phyloP scores from a whole-genome alignment of 2,329 filamentous ascomycete genomes.

The Emergomyces africanus region DNA sequence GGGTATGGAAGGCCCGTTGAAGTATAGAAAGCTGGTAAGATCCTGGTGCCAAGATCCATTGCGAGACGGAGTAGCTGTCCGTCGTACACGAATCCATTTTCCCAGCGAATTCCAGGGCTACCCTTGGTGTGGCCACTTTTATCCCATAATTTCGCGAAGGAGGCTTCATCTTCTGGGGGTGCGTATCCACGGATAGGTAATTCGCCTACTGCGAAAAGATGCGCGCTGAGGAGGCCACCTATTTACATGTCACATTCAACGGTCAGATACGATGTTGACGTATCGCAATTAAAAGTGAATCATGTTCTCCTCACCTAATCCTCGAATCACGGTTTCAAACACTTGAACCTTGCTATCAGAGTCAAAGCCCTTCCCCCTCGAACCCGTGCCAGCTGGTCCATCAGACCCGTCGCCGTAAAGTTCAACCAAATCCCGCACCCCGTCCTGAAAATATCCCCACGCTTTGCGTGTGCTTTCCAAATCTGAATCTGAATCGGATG shows the following conservation, averaged over 20 bases:
- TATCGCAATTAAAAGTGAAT: background rate
- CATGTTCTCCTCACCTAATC: constrained; percentile 33
- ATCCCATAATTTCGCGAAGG: constrained; percentile 30
- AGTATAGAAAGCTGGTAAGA: constrained; percentile 87
- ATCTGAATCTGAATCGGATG: constrained; percentile 28
- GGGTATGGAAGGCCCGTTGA: constrained; percentile 88
- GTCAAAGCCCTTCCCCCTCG: constrained; percentile 71
- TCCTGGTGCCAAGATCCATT: constrained; percentile 65
- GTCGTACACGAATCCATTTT: constrained; percentile 68
- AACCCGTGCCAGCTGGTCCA: constrained; percentile 55
- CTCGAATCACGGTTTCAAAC: constrained; percentile 94
- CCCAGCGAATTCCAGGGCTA: constrained; percentile 49
- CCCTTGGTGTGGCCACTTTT: constrained; percentile 16
- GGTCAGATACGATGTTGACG: background rate
- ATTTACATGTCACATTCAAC: constrained; percentile 9
- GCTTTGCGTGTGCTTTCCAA: constrained; percentile 37
- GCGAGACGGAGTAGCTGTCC: constrained; percentile 86
- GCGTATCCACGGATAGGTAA: constrained; percentile 72
- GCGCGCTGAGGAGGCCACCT: constrained; percentile 71
- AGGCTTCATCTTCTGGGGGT: constrained; percentile 31
- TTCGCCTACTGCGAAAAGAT: constrained; percentile 84
- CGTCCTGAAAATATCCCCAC: constrained; percentile 63
- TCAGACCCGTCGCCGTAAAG: constrained; percentile 76
- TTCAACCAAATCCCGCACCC: constrained; percentile 60
- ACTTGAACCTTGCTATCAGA: constrained; percentile 97